Conservation (phyloP, 1,284 basidiomycete species). For the Pterulicium gracile region DNA sequence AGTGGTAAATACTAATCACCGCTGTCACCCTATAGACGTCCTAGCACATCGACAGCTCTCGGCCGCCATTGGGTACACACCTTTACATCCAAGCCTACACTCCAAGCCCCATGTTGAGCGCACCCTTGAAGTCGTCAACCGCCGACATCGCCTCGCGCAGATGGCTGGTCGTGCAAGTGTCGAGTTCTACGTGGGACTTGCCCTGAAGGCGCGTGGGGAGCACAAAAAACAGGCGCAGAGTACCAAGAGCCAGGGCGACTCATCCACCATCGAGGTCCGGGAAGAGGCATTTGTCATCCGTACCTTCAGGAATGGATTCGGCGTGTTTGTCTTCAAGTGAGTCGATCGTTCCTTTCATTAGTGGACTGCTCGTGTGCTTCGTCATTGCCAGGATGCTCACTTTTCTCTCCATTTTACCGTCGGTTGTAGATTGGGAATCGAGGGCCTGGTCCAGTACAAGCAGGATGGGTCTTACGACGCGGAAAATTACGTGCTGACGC, state of each 20-base stretch:
- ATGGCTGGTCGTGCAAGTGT: conserved; percentile 94
- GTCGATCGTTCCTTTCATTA: conserved; percentile 19
- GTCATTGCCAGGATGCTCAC: conserved; percentile 4
- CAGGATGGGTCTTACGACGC: conserved; percentile 83
- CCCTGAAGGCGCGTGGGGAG: conserved; percentile 67
- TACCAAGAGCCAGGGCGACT: background rate
- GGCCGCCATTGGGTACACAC: conserved; percentile 78
- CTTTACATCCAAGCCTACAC: conserved; percentile 82
- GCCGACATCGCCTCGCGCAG: conserved; percentile 91
- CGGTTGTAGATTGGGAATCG: conserved; percentile 70
- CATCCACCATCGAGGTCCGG: conserved; percentile 30
- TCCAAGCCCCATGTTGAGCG: conserved; percentile 87
- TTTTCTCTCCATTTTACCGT: conserved; percentile 2
- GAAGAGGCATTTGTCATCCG: conserved; percentile 96
- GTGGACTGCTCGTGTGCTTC: conserved; percentile 2
- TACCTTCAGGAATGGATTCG: conserved; percentile 89
- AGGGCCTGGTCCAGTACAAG: conserved; percentile 91
- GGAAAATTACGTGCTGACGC: conserved; percentile 78
- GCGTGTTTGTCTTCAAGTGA: conserved; percentile 91
- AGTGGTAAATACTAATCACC: conserved; percentile 11
- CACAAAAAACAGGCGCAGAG: conserved; percentile 18
- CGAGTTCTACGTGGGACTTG: conserved; percentile 95
- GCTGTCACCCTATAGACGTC: conserved; percentile 50
- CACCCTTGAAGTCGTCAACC: conserved; percentile 81
- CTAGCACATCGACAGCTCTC: conserved; percentile 91